These are phyloP conservation scores for Xylariomycetidae sp. DNA, from an alignment of 2,329 filamentous ascomycete species.

Conservation along the genomic window DNA sequence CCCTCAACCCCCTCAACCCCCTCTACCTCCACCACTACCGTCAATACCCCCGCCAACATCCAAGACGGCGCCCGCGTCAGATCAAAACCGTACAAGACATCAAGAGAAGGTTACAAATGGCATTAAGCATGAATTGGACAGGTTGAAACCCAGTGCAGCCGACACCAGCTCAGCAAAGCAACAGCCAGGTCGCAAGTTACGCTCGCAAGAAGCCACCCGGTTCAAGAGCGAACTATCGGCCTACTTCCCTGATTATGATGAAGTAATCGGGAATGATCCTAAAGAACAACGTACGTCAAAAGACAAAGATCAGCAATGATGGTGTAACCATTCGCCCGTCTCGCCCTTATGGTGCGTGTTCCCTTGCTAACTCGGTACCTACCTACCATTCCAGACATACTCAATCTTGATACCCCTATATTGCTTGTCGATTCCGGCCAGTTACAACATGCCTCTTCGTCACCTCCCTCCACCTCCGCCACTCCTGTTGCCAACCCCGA, in stretches of 20 bases:
- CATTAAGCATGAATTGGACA: conserved; percentile 56
- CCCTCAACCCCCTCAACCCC: conserved; percentile 15
- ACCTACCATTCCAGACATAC: conserved; percentile 51
- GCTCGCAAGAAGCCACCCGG: conserved; percentile 79
- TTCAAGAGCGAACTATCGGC: conserved; percentile 87
- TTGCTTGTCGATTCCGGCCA: conserved; percentile 57
- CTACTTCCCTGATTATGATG: conserved; percentile 93
- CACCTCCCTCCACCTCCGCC: too few species aligned
- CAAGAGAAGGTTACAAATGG: conserved; percentile 58
- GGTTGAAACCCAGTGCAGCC: conserved; percentile 44
- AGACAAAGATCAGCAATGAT: neutral
- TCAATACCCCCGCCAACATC: conserved; percentile 7
- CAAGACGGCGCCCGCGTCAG: conserved; percentile 20
- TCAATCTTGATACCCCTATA: conserved; percentile 70
- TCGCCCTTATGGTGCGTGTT: conserved; percentile 2
- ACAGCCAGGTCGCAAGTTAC: conserved; percentile 69
- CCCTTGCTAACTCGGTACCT: too few species aligned
- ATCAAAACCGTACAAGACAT: conserved; percentile 33
- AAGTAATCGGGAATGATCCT: conserved; percentile 81
- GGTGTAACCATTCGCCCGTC: neutral
- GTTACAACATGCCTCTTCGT: too few species aligned
- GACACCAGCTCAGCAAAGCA: conserved; percentile 38
- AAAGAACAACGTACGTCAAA: conserved; percentile 66
- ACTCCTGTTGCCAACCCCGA: conserved; percentile 34
- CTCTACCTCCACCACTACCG: conserved; percentile 12